These are phyloP conservation scores for Pistacia atlantica DNA, from an alignment of 345 rosid genomes.

Conservation along the genomic window DNA sequence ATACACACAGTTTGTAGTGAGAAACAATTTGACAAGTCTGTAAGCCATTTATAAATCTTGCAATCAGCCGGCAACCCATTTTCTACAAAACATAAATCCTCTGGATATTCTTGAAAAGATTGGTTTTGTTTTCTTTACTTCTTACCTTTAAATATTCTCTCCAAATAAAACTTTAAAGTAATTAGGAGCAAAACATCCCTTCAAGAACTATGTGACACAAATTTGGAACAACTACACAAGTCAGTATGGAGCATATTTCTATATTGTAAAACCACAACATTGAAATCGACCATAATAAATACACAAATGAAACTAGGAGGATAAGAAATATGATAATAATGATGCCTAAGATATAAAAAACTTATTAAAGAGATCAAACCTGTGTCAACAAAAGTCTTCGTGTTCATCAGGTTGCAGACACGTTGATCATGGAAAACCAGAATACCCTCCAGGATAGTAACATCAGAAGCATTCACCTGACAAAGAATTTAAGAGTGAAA, in stretches of 20 bases:
- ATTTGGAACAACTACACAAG: too few species aligned
- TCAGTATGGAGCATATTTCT: constrained; percentile 10
- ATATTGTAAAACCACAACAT: constrained; percentile 15
- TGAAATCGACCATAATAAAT: background rate
- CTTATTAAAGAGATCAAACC: constrained; percentile 44
- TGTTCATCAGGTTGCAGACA: constrained; percentile 89
- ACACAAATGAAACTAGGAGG: background rate
- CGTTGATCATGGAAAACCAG: constrained; percentile 89
- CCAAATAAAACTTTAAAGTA: too few species aligned
- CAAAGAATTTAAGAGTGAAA: background rate
- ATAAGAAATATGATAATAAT: constrained; percentile 14
- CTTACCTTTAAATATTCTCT: too few species aligned
- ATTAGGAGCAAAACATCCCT: too few species aligned
- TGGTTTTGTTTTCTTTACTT: too few species aligned
- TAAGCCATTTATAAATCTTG: too few species aligned
- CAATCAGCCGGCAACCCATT: too few species aligned
- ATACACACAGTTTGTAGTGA: background rate
- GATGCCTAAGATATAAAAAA: constrained; percentile 14
- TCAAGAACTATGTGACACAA: too few species aligned
- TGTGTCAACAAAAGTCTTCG: constrained; percentile 98
- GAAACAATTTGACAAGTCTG: too few species aligned
- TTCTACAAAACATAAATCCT: too few species aligned
- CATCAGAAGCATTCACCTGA: constrained; percentile 98
- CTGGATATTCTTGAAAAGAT: too few species aligned
- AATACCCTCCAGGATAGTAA: constrained; percentile 96